A percentile compares a stretch with the other conserved stretches of the same genome.
Conservation (phyloP, 208 protist genomes). For the Eutreptiella sp. region DNA sequence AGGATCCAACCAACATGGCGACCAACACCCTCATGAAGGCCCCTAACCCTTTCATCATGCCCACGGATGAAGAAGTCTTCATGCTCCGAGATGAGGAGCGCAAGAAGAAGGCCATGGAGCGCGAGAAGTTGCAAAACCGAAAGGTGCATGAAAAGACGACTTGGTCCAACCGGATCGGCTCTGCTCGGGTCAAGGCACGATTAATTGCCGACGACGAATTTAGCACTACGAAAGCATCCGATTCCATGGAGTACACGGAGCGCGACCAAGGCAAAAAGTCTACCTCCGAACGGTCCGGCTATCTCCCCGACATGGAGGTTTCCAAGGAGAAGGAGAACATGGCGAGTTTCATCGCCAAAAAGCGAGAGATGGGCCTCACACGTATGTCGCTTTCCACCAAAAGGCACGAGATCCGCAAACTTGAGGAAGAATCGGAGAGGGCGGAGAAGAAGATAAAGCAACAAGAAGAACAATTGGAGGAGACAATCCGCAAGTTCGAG, state of each 20-base stretch:
- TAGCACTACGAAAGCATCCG: constrained; percentile 51
- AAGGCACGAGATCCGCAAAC: constrained; percentile 79
- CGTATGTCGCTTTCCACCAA: constrained; percentile 87
- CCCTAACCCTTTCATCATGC: constrained; percentile 52
- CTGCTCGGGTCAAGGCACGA: background rate
- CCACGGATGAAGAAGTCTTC: constrained; percentile 51
- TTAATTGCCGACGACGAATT: constrained; percentile 8
- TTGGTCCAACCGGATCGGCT: constrained; percentile 23
- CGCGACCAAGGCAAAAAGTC: constrained; percentile 5
- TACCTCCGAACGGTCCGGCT: background rate
- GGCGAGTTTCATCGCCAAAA: constrained; percentile 81
- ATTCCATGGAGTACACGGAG: constrained; percentile 35
- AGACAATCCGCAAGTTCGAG: constrained; percentile 82
- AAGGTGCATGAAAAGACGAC: constrained; percentile 44
- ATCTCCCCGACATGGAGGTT: constrained; percentile 38
- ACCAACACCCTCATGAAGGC: no score
- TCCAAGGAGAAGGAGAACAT: constrained; percentile 71
- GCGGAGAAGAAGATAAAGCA: constrained; percentile 77
- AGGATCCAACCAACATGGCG: no score
- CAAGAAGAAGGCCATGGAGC: constrained; percentile 22
- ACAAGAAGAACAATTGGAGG: constrained; percentile 82
- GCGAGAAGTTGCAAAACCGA: constrained; percentile 6
- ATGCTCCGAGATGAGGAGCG: constrained; percentile 43
- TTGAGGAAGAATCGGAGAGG: constrained; percentile 82
- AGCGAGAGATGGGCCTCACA: constrained; percentile 88